phyloP scores from a whole-genome alignment of 1,139 yeast genomes.

The Wickerhamiella infanticola region DNA sequence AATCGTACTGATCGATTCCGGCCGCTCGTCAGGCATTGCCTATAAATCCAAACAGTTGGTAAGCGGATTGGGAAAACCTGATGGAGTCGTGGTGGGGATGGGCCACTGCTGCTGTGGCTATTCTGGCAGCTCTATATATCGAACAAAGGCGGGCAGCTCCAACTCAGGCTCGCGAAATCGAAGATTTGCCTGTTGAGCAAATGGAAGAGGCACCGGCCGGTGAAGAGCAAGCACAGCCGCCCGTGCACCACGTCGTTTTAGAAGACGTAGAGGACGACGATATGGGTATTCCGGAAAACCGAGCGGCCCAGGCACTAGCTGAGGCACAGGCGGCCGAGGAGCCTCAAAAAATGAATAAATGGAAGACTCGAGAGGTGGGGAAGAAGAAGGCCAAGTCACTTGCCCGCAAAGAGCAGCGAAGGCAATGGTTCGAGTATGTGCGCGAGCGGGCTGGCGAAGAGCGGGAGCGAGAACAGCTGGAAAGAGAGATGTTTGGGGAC shows the following conservation, averaged over 20 bases:
- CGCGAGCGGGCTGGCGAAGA: slow-evolving; percentile 20
- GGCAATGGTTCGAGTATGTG: slow-evolving; percentile 22
- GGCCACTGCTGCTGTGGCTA: slow-evolving; percentile 3
- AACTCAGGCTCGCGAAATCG: not conserved
- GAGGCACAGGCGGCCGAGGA: slow-evolving; percentile 7
- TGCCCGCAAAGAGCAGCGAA: slow-evolving; percentile 19
- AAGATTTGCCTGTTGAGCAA: not conserved
- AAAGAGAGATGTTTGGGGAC: slow-evolving; percentile 20
- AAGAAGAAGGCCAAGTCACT: slow-evolving; percentile 22
- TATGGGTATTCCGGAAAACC: slow-evolving; percentile 1
- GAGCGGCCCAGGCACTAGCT: slow-evolving; percentile 9
- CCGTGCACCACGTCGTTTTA: not conserved
- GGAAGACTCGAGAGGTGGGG: slow-evolving; percentile 19
- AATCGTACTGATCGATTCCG: slow-evolving; percentile 29
- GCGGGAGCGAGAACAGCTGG: slow-evolving; percentile 14
- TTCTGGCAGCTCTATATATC: not conserved
- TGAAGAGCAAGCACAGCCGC: not conserved
- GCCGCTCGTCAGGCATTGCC: not conserved
- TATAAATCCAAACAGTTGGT: not conserved
- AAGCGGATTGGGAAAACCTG: not conserved
- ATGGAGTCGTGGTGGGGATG: not conserved
- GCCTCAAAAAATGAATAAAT: slow-evolving; percentile 11
- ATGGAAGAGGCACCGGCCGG: not conserved
- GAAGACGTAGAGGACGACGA: slow-evolving; percentile 5
- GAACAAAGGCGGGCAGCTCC: not conserved